Base-by-base conservation (phyloP, 148 eudicot genomes). In the Rhododendron simsii region DNA sequence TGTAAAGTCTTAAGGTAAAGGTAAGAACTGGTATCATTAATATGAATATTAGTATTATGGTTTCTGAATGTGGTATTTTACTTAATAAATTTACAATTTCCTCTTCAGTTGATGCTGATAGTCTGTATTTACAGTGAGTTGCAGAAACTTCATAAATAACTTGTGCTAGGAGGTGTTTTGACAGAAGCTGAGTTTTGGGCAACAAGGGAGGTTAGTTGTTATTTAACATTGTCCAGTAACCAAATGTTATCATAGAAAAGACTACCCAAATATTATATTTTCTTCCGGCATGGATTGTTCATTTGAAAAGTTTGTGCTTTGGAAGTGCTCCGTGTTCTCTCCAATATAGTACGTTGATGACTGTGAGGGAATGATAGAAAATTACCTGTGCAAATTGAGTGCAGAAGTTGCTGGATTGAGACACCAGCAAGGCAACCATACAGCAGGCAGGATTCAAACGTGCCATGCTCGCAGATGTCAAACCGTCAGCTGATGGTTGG, bases 321-420 rank as follows among this genome's bases (percentile, higher is more conserved):
- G 28, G 33, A 18, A 2, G 78, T 37, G 18, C 23, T 77, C 35
- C 28, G 1, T 37, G 11, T 23, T 55, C 55, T 12, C 7, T 55
- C 61, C 76, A 45, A 2, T 33, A 50, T 41, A 77, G 13, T 28
- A 33, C 50, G 26, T 35, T 10, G 51, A n/a, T 39, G 39, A 33
- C 53, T 59, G 12, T 18, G 80, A 57, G 59, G 39, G 33, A 26
- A 77, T 80, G 81, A 86, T 78, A 83, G 33, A 77, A 77, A 50
- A 18, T 35, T 41, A 57, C 63, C 73, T 26, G 35, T 57, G 21
- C 77, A 41, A 75, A 16, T 85, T 65, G 65, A 82, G 65, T 92
- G 92, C 98, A 96, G 99, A 96, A 96, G 87, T 87, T 95, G 91
- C 91, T 95, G 90, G 92, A 89, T 78, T 92, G 91, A 86, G 93